phyloP scores from a whole-genome alignment of 306 rosid species.

The Lathyrus oleraceus region DNA sequence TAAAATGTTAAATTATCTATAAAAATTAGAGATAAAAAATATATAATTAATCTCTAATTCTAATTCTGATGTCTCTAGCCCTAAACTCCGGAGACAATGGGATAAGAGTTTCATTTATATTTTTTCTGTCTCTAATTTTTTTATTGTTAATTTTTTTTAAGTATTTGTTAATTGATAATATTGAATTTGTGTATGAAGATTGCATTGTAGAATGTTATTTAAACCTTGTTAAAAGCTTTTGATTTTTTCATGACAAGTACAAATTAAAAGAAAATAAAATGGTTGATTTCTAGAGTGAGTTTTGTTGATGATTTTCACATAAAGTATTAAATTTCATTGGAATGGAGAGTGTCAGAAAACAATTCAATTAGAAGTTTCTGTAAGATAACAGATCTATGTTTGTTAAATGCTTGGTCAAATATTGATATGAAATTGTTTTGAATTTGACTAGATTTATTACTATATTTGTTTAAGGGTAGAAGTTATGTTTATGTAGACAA shows the following conservation, averaged over 20 bases:
- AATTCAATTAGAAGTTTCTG: not conserved
- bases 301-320: no score
- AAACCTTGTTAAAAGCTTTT: not conserved
- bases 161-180: not conserved
- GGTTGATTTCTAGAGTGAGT: not conserved
- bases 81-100: not conserved
- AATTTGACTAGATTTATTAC: slow-evolving; percentile 12
- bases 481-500: not conserved
- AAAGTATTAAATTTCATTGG: not conserved
- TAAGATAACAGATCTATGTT: not conserved
- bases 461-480: not conserved
- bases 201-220: slow-evolving; percentile 7
- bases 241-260: not conserved
- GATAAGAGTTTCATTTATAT: not conserved
- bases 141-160: not conserved
- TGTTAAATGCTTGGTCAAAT: slow-evolving; percentile 22
- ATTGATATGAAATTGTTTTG: slow-evolving; percentile 35
- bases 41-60: not conserved
- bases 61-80: not conserved
- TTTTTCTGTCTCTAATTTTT: not conserved
- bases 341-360: slow-evolving; percentile 12
- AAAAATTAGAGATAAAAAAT: not conserved
- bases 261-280: not conserved
- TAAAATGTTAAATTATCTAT: not conserved
- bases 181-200: slow-evolving; percentile 3